Percentiles rank a stretch among this genome's conserved stretches.
Evolutionary conservation across 73 alveolate species (phyloP).

Genomic region (Paramecium primaurelia): DNA sequence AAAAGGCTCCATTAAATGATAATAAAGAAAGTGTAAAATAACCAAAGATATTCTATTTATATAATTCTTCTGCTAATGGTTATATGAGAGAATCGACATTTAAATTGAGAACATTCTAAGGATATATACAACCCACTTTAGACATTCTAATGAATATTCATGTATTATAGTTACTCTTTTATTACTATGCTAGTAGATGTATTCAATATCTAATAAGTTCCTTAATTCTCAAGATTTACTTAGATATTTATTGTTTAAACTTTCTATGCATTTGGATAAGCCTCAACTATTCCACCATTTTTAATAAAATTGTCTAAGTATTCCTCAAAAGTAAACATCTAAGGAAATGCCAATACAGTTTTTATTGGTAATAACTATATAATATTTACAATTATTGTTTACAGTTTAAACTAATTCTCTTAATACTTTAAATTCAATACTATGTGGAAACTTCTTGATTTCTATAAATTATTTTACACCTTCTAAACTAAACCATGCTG

Average conservation of each 20-base stretch:
- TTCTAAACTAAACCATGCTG: slow-evolving; percentile 45
- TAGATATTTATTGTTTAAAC: slow-evolving; percentile 5
- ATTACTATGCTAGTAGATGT: slow-evolving; percentile 18
- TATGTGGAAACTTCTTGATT: background rate
- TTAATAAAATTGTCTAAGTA: background rate
- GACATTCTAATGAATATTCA: background rate
- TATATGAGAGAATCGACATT: background rate
- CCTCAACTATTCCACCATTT: slow-evolving; percentile 39
- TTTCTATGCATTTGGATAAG: background rate
- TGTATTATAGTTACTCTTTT: background rate
- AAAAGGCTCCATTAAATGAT: background rate
- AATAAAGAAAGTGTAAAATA: background rate
- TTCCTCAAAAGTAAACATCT: slow-evolving; percentile 27
- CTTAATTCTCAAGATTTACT: background rate
- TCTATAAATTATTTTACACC: slow-evolving; percentile 41
- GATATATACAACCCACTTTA: background rate
- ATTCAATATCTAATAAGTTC: background rate
- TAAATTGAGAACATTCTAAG: background rate
- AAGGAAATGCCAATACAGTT: slow-evolving; percentile 25
- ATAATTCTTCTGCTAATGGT: slow-evolving; percentile 7
- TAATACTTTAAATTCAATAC: background rate
- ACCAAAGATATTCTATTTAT: slow-evolving; percentile 1
- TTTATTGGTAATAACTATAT: slow-evolving; percentile 9
- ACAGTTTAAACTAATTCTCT: slow-evolving; percentile 42
- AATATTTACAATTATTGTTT: background rate